These are phyloP conservation scores for Pseudogymnoascus verrucosus DNA, from an alignment of 2,329 filamentous ascomycete species.

Conservation along the genomic window DNA sequence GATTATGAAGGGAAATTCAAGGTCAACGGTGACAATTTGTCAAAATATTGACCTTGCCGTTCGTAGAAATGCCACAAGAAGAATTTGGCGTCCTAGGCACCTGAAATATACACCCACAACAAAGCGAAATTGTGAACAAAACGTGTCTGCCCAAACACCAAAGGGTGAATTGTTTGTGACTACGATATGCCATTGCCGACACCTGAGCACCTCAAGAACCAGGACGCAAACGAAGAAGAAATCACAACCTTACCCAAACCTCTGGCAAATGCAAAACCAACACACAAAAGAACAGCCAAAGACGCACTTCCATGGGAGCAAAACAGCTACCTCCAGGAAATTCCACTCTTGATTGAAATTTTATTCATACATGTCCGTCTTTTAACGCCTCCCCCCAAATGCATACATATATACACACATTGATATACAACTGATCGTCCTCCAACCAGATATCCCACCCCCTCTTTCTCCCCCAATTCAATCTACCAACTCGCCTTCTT, in stretches of 20 bases:
- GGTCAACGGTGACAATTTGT: not conserved
- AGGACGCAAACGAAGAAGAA: not conserved
- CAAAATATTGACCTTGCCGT: not conserved
- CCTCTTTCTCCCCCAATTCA: not conserved
- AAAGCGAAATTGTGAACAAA: not conserved
- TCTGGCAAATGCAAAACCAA: not conserved
- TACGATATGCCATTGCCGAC: not conserved
- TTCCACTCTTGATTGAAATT: slow-evolving; percentile 2
- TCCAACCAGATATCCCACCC: not conserved
- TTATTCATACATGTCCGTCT: slow-evolving; percentile 8
- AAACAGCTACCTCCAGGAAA: not conserved
- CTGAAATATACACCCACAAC: not conserved
- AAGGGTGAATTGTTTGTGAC: not conserved
- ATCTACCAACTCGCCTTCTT: slow-evolving; percentile 92
- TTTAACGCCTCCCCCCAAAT: slow-evolving; percentile 8
- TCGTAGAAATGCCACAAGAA: not conserved
- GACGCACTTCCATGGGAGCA: not conserved
- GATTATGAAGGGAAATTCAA: not conserved
- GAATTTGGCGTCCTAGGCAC: not conserved
- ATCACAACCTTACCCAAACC: not conserved
- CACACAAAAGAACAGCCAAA: not conserved
- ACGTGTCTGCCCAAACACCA: not conserved
- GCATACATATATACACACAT: slow-evolving; percentile 8
- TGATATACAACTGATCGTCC: slow-evolving; percentile 9
- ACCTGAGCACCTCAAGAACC: not conserved